These are phyloP conservation scores for Francoa sonchifolia DNA, from an alignment of 441 rosid species.

Conservation along the genomic window DNA sequence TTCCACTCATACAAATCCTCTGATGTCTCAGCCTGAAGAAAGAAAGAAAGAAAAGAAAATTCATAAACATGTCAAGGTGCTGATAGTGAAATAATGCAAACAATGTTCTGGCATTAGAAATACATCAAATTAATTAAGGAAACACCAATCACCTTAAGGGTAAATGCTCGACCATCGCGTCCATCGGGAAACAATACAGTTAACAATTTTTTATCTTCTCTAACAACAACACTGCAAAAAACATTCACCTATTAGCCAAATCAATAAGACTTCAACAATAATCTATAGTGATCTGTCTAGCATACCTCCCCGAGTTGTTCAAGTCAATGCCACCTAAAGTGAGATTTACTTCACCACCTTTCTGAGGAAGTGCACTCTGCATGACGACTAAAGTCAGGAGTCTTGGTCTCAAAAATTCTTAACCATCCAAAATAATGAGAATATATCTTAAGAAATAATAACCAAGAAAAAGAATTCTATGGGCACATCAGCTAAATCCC, in stretches of 20 bases:
- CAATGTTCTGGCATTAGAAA: too few relatives aligned
- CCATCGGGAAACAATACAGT: constrained; percentile 98
- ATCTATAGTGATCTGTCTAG: too few relatives aligned
- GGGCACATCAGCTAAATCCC: too few relatives aligned
- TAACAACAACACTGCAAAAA: constrained; percentile 76
- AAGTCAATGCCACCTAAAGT: constrained; percentile 95
- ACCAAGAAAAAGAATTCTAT: too few relatives aligned
- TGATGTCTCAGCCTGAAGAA: constrained; percentile 74
- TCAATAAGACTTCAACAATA: too few relatives aligned
- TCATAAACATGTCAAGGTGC: too few relatives aligned
- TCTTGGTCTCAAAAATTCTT: background rate
- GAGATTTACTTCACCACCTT: constrained; percentile 88
- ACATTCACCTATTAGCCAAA: constrained; percentile 16
- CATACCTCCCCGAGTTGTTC: constrained; percentile 94
- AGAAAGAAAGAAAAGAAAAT: constrained; percentile 8
- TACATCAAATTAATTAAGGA: too few relatives aligned
- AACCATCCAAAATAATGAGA: too few relatives aligned
- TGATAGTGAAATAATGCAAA: too few relatives aligned
- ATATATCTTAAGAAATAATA: too few relatives aligned
- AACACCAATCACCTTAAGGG: constrained; percentile 91
- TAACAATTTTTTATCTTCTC: constrained; percentile 87
- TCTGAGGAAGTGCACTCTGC: constrained; percentile 84
- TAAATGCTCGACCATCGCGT: constrained; percentile 98
- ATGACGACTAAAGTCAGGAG: constrained; percentile 13
- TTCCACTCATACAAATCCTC: constrained; percentile 97